Conservation (phyloP, 2,329 filamentous ascomycete species). For the Stagonosporopsis tanaceti region DNA sequence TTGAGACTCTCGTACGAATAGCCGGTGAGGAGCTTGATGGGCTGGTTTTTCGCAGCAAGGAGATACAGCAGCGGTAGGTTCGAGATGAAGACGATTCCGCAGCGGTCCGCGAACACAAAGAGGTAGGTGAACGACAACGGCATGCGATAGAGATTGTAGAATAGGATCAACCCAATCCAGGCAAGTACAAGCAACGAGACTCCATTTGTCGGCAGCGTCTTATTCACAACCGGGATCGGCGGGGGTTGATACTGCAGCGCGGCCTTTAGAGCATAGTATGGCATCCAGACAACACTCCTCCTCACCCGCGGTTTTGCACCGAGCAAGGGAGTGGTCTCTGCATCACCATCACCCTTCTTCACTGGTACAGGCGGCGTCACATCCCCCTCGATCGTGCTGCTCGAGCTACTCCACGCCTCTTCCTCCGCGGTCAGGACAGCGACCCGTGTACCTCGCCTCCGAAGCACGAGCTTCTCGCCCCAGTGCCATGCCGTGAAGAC, state of each 20-base stretch:
- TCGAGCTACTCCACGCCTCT: slow-evolving; percentile 49
- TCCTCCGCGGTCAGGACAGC: slow-evolving; percentile 1
- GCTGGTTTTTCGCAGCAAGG: slow-evolving; percentile 72
- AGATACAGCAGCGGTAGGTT: slow-evolving; percentile 67
- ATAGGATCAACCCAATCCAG: slow-evolving; percentile 64
- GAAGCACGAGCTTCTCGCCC: slow-evolving; percentile 35
- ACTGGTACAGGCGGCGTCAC: slow-evolving; percentile 37
- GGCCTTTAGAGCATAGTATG: slow-evolving; percentile 37
- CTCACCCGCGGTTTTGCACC: slow-evolving; percentile 3
- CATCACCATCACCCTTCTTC: slow-evolving; percentile 27
- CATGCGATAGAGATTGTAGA: slow-evolving; percentile 64
- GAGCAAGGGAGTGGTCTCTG: slow-evolving; percentile 49
- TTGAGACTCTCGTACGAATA: slow-evolving; percentile 72
- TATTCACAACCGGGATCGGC: slow-evolving; percentile 65
- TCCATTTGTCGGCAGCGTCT: slow-evolving; percentile 64
- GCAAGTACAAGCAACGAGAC: slow-evolving; percentile 61
- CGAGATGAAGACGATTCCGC: slow-evolving; percentile 61
- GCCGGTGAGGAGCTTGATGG: slow-evolving; percentile 66
- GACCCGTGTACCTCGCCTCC: slow-evolving; percentile 22
- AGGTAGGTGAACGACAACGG: slow-evolving; percentile 59
- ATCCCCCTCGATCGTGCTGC: slow-evolving; percentile 49
- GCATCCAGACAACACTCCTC: slow-evolving; percentile 18
- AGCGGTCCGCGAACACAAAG: slow-evolving; percentile 67
- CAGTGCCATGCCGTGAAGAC: slow-evolving; percentile 51
- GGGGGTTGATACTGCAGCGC: slow-evolving; percentile 65